Evolutionary conservation across 345 rosid genomes (phyloP), one percentile per base, ranked within the genome.

Genomic region (Euphorbia lathyris): DNA sequence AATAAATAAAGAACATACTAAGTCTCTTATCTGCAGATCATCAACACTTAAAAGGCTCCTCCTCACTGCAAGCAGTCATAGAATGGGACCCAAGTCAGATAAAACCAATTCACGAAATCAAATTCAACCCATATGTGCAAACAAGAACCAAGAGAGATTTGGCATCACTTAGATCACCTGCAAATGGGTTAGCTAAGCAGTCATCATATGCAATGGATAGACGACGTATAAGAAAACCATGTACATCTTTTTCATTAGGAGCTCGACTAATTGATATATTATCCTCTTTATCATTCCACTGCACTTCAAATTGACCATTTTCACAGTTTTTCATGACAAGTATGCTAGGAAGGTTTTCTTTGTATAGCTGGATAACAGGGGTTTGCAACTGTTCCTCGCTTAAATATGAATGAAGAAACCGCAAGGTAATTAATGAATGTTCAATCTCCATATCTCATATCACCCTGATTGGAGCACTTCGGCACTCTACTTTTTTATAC

Each of bases 381-480:
- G 77, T 82, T 22, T 78, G 70, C 19, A 86, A 79, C 80, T 92
- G 93, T 63, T 84, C 86, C 66, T 87, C 68, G 0, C 65, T 77
- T 43, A 87, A 79, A 73, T 78, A 81, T 2, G 99, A 88, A 23
- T 85, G 80, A 3, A 92, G 86, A 74, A 90, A 84, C 23, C 81
- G 86, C 65, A 94, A 26, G 51, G 78, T 83, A 20, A 92, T 87
- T 51, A 85, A 66, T 52, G 74, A 76, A 27, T 83, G 87, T 52
- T 88, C 93, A 66, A 88, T 80, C 76, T 88, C 91, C 69, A 88
- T 86, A 70, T 92, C 96, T 56, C 96, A 85, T 13, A 83, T 83
- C 8, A 92, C 90, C 61, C 87, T 92, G 20, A 88, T 78, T 57
- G 96, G 97, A 70, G 83, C 88, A 64, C 77, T 70, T 74, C 83